phyloP scores from a whole-genome alignment of 148 eudicot species.

The Polygonum aviculare region DNA sequence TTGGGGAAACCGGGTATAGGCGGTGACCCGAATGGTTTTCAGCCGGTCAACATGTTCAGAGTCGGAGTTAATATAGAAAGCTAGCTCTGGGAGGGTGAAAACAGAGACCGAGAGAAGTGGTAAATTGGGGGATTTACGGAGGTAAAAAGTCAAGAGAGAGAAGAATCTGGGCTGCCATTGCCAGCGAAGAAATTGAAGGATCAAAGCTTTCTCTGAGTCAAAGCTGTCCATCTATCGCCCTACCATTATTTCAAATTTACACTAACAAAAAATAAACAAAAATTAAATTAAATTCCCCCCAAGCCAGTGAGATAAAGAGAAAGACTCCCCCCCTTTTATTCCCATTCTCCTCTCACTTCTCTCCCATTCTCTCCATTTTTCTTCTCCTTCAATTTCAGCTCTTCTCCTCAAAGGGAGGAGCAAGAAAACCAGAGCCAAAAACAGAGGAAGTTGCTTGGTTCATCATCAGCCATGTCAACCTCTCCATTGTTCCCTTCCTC shows the following conservation, averaged over 20 bases:
- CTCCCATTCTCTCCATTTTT: constrained; percentile 5
- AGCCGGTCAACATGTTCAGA: not conserved
- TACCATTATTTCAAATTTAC: not conserved
- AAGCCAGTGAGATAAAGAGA: constrained; percentile 6
- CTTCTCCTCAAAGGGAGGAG: constrained; percentile 13
- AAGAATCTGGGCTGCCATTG: constrained; percentile 22
- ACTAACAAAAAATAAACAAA: not conserved
- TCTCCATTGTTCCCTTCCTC: constrained; percentile 33
- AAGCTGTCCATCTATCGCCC: constrained; percentile 26
- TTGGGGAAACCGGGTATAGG: not conserved
- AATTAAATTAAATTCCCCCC: not conserved
- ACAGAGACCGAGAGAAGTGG: constrained; percentile 12
- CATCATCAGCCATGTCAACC: constrained; percentile 31
- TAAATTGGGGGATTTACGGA: not conserved
- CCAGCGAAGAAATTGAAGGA: constrained; percentile 87
- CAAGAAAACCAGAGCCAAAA: not conserved
- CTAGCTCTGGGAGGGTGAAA: not conserved
- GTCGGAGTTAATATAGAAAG: not conserved
- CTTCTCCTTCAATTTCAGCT: not conserved
- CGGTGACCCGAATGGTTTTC: not conserved
- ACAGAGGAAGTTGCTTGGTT: constrained; percentile 24
- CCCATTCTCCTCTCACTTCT: constrained; percentile 4
- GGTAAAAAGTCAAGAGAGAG: constrained; percentile 14
- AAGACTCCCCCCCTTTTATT: not conserved
- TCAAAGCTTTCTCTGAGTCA: constrained; percentile 47